Conservation (phyloP, 352 stramenopile genomes). For the Globisporangium solare region DNA sequence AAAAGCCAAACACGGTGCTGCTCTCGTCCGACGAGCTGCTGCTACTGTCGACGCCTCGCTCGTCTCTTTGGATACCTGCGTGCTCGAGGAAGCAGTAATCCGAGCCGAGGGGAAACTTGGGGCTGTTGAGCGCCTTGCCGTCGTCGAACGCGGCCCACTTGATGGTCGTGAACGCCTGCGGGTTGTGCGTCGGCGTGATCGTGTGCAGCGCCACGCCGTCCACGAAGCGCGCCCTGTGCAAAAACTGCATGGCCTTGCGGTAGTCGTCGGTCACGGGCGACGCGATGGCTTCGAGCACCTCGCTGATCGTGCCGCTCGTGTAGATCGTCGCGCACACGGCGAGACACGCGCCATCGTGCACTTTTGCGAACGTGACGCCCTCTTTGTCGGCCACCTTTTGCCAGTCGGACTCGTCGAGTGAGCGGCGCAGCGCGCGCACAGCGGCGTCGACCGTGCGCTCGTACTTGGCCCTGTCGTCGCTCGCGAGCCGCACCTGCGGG, state of each 20-base stretch:
- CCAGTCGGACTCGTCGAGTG: constrained; percentile 51
- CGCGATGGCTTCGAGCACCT: constrained; percentile 61
- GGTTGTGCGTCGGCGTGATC: constrained; percentile 27
- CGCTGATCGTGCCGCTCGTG: constrained; percentile 48
- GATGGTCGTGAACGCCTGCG: constrained; percentile 55
- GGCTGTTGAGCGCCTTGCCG: constrained; percentile 20
- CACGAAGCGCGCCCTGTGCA: constrained; percentile 53
- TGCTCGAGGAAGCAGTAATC: constrained; percentile 84
- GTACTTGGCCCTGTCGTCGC: constrained; percentile 44
- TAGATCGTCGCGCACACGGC: constrained; percentile 58
- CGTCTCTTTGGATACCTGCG: constrained; percentile 37
- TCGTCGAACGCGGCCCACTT: constrained; percentile 77
- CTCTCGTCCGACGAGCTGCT: background rate
- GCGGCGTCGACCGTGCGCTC: constrained; percentile 33
- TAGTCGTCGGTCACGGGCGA: constrained; percentile 66
- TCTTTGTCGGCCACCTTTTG: constrained; percentile 50
- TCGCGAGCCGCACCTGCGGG: constrained; percentile 42
- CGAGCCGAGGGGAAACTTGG: constrained; percentile 28
- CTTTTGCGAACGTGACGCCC: constrained; percentile 56
- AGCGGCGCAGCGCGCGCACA: constrained; percentile 33
- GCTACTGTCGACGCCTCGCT: background rate
- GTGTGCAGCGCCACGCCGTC: constrained; percentile 59
- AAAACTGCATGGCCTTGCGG: constrained; percentile 56
- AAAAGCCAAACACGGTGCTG: constrained; percentile 47
- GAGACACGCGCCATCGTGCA: constrained; percentile 34